phyloP scores from a whole-genome alignment of 139 green algal genomes.

The Chlorokybus atmophyticus region DNA sequence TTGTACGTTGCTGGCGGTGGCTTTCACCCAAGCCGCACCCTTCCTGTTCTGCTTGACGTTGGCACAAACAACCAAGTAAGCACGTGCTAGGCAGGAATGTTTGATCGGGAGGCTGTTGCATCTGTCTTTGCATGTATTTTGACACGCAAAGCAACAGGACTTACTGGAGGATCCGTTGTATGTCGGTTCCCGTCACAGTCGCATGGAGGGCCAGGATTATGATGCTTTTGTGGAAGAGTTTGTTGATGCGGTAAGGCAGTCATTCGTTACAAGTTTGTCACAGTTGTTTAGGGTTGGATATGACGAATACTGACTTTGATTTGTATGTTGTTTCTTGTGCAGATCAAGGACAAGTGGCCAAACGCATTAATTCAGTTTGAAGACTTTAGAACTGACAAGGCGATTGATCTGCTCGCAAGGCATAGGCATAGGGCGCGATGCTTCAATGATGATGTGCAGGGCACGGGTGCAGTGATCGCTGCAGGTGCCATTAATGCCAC shows the following conservation, averaged over 20 bases:
- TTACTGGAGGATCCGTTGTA: constrained; percentile 64
- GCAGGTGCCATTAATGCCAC: constrained; percentile 7
- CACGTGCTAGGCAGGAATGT: too few relatives aligned
- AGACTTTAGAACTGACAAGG: constrained; percentile 73
- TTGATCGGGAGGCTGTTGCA: too few relatives aligned
- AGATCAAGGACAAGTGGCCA: constrained; percentile 8
- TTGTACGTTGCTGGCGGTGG: constrained; percentile 52
- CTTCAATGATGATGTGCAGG: constrained; percentile 89
- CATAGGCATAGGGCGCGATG: constrained; percentile 30
- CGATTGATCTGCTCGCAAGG: constrained; percentile 59
- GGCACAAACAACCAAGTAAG: constrained; percentile 72
- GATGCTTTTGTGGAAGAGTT: constrained; percentile 16
- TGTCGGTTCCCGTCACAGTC: constrained; percentile 29
- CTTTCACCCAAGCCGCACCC: constrained; percentile 38
- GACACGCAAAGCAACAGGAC: too few relatives aligned
- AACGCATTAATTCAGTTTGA: constrained; percentile 63
- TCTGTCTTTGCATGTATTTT: too few relatives aligned
- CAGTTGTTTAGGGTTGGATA: too few relatives aligned
- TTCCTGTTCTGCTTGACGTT: constrained; percentile 77
- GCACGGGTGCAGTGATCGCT: constrained; percentile 6
- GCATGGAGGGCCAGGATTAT: background rate
- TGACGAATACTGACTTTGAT: too few relatives aligned
- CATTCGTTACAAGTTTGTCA: too few relatives aligned
- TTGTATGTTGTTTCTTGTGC: too few relatives aligned
- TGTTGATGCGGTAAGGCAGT: constrained; percentile 13